Evolutionary conservation across 2,329 filamentous ascomycete species (phyloP), one percentile per base, ranked within the genome.

Genomic region (Colletotrichum sp.): DNA sequence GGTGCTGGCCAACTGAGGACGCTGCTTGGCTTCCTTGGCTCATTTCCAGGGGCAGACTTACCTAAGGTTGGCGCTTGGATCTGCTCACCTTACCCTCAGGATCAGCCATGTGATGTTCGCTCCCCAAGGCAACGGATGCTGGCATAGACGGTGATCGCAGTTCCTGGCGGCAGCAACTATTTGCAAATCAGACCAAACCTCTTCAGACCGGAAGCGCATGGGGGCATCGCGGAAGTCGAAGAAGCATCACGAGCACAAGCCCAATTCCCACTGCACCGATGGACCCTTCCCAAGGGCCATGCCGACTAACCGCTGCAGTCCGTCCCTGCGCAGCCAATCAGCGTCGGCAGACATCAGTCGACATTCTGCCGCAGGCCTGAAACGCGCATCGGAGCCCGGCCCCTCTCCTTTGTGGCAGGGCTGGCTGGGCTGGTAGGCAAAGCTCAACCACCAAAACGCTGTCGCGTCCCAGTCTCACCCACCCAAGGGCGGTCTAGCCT

Each of bases 351-450:
- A 76, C 66, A 77, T 76, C 75, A 76, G 75, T 77, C 75, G 71
- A 77, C 66, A 62, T 79, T 79, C 81, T 83, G 81, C 78, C 77
- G 79, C 75, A 77, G 75, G 67, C 75, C 72, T 77, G 75, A 77
- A 77, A 77, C 75, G 57, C 69, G 63, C 75, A 75, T 67, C 72
- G 66, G 59, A 32, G 59, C 59, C 60, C 72, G 34, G 55, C 69
- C 66, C 66, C 66, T 71, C 73, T 66, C 69, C 65, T 60, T 55
- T 63, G 59, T 71, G 59, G 67, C 59, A 72, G 67, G 72, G 64
- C 67, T 39, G 39, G 68, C 32, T 36, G 65, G 57, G 24, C 36
- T 32, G 52, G 55, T 64, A 24, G 49, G 68, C 69, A 30, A 52
- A 57, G 57, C 68, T 69, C 55, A 63, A 63, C 70, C 67, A 71